phyloP scores from a whole-genome alignment of 1,284 basidiomycete genomes.

The Microbotryomycetes sp. region DNA sequence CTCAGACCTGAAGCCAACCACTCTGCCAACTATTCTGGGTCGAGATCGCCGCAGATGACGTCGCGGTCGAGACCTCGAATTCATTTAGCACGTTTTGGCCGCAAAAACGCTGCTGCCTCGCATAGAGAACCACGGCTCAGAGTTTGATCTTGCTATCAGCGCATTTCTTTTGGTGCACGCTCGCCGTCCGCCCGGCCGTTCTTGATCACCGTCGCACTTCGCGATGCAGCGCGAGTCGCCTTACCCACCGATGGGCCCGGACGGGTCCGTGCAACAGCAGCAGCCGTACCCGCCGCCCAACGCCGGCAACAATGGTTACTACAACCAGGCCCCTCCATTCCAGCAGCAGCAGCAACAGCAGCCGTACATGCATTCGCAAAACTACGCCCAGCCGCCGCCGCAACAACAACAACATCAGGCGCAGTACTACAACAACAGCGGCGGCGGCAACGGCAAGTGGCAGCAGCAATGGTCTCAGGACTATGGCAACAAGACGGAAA shows the following conservation, averaged over 20 bases:
- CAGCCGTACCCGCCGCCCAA: neutral
- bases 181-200: too few relatives aligned
- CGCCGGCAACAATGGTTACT: neutral
- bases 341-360: conserved; percentile 5
- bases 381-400: neutral
- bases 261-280: neutral
- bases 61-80: too few relatives aligned
- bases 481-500: conserved; percentile 11
- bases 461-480: conserved; percentile 1
- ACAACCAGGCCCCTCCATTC: neutral
- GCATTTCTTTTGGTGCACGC: too few relatives aligned
- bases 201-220: too few relatives aligned
- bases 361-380: neutral
- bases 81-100: too few relatives aligned
- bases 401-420: conserved; percentile 9
- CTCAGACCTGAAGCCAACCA: too few relatives aligned
- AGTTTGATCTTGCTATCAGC: too few relatives aligned
- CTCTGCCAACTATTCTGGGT: too few relatives aligned
- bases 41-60: too few relatives aligned
- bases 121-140: too few relatives aligned
- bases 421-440: conserved; percentile 2
- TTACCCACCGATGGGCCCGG: conserved; percentile 6
- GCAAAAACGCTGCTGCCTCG: too few relatives aligned
- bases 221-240: conserved; percentile 5
- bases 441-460: conserved; percentile 2